Percentiles rank a stretch among this genome's conserved stretches.
Conservation (phyloP, 805 yeast species). For the Candida ipomoeae region DNA sequence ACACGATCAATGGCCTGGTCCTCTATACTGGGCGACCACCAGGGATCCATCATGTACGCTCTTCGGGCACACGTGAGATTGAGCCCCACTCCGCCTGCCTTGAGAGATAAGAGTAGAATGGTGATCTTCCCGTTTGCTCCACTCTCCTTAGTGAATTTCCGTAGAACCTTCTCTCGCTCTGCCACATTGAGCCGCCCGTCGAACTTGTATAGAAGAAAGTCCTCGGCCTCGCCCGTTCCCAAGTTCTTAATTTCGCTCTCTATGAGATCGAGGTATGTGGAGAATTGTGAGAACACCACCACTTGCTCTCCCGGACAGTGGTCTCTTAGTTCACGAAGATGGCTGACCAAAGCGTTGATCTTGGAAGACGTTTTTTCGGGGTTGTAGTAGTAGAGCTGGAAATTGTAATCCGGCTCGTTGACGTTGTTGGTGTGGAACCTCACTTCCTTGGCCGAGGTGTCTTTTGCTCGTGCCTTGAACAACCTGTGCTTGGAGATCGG, state of each 20-base stretch:
- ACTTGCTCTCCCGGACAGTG: slow-evolving; percentile 65
- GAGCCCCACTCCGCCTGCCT: slow-evolving; percentile 94
- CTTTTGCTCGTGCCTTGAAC: slow-evolving; percentile 37
- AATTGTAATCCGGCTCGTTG: slow-evolving; percentile 22
- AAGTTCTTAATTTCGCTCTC: slow-evolving; percentile 50
- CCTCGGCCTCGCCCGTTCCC: slow-evolving; percentile 30
- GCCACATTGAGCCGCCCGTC: slow-evolving; percentile 75
- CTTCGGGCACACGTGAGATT: slow-evolving; percentile 80
- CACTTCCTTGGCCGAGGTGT: slow-evolving; percentile 23
- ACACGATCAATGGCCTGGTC: slow-evolving; percentile 89
- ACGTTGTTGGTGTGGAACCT: slow-evolving; percentile 27
- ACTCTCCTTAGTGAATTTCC: slow-evolving; percentile 43
- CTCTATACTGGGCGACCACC: slow-evolving; percentile 94
- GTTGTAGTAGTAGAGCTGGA: slow-evolving; percentile 40
- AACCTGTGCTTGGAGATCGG: slow-evolving; percentile 48
- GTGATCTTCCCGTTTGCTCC: slow-evolving; percentile 32
- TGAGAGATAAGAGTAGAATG: slow-evolving; percentile 67
- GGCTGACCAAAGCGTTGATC: slow-evolving; percentile 61
- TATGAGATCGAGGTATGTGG: slow-evolving; percentile 73
- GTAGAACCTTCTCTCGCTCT: slow-evolving; percentile 60
- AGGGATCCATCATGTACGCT: slow-evolving; percentile 92
- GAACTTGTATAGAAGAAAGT: slow-evolving; percentile 60
- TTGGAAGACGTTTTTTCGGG: slow-evolving; percentile 66
- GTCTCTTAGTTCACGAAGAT: slow-evolving; percentile 50
- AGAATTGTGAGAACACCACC: slow-evolving; percentile 88